Percentiles rank a stretch among this genome's conserved stretches.
Conservation (phyloP, 768 basidiomycete species). For the Amanita thiersii region DNA sequence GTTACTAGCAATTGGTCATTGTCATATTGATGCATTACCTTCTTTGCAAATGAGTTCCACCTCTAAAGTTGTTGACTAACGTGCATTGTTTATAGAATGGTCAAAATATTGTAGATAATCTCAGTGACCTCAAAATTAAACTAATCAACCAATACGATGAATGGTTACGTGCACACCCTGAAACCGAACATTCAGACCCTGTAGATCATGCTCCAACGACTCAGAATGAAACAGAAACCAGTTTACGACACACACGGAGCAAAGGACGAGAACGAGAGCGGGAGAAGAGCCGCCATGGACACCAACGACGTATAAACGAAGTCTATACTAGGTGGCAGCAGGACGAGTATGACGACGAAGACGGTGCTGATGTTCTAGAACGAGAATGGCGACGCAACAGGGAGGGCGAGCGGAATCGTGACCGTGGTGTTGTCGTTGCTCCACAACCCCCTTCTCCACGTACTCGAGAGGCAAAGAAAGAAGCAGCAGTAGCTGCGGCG, state of each 20-base stretch:
- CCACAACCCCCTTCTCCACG: constrained; percentile 6
- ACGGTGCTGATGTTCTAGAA: constrained; percentile 2
- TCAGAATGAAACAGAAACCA: constrained; percentile 16
- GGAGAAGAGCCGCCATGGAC: constrained; percentile 1
- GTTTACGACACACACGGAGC: constrained; percentile 12
- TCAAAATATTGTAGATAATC: constrained; percentile 60
- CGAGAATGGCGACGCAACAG: constrained; percentile 4
- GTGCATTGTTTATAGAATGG: constrained; percentile 57
- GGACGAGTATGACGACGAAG: constrained; percentile 6
- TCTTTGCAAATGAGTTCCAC: no score
- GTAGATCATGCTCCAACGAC: constrained; percentile 19
- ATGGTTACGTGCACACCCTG: constrained; percentile 42
- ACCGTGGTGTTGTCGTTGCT: constrained; percentile 6
- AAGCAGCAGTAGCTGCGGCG: constrained; percentile 13
- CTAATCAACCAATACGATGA: constrained; percentile 58
- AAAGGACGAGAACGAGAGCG: constrained; percentile 4
- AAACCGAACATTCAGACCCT: constrained; percentile 17
- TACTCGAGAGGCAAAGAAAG: constrained; percentile 4
- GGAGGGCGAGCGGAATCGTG: background rate
- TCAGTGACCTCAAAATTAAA: constrained; percentile 55
- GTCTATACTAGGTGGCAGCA: constrained; percentile 1
- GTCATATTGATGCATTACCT: no score
- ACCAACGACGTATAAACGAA: constrained; percentile 7
- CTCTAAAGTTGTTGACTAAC: no score
- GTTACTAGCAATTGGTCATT: no score